Evolutionary conservation across 306 rosid genomes (phyloP).

Genomic region (Cucurbita ficifolia): DNA sequence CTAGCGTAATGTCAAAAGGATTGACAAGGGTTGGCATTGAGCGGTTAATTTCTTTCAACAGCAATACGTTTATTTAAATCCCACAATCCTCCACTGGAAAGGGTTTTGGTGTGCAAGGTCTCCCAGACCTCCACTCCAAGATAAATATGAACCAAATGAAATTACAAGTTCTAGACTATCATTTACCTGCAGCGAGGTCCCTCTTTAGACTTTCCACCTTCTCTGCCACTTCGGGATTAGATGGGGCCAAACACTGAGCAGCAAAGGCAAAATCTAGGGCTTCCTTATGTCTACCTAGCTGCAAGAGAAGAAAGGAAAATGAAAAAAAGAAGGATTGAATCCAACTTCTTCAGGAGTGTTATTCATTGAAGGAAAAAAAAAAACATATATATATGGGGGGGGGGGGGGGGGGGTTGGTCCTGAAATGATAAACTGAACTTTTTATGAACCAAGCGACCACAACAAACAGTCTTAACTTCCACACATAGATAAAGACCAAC

Average conservation of each 20-base stretch:
- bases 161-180: not conserved
- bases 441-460: not conserved
- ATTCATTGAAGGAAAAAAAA: not conserved
- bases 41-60: not conserved
- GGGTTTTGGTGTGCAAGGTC: not conserved
- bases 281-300: conserved; percentile 75
- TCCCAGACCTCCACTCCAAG: not conserved
- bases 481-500: not conserved
- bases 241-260: conserved; percentile 59
- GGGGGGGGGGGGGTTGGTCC: no score
- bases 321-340: not conserved
- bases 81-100: not conserved
- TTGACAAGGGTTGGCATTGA: not conserved
- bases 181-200: conserved; percentile 74
- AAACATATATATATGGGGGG: no score
- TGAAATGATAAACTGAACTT: no score
- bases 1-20: not conserved
- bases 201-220: conserved; percentile 51
- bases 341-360: not conserved
- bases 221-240: conserved; percentile 45
- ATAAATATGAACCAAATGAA: not conserved
- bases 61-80: not conserved
- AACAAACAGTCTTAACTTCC: not conserved
- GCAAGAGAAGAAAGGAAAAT: conserved; percentile 18
- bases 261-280: conserved; percentile 71